Base-by-base conservation (phyloP, 306 rosid genomes). In the Amphicarpaea edgeworthii region DNA sequence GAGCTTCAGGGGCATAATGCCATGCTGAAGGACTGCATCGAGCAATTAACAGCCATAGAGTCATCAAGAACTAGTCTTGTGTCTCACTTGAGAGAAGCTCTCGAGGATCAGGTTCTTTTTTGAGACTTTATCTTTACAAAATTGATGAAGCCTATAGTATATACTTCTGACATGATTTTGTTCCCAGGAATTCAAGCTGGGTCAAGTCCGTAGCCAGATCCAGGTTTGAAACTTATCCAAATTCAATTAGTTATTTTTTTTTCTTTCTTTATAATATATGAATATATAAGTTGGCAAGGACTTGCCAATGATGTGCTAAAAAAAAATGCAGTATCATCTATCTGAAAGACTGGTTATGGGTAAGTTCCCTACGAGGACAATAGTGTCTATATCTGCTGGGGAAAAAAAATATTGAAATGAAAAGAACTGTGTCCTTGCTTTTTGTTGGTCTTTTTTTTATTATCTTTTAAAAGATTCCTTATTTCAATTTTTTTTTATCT, bases 21-120 rank as follows among this genome's bases (percentile, higher is more conserved):
- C 19, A 49, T 86, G 46, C 77, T 96, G 34, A 86, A 83, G 84
- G 91, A 87, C 72, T 96, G 98, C 80, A 86, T 92, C 12, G 93
- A 90, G 72, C 99, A 88, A 72, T 83, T 96, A 73, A 84, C 87
- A 5, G 82, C 89, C 58, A 78, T 89, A 42, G 98, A 92, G 81
- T 87, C 97, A 41, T 85, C 96, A 7, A 92, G 98, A 86, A 86
- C 89, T 40, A 87, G 76, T 74, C 98, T 96, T 43, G 96, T 92
- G 81, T 88, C 93, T 82, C 93, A 89, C 72, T 75, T 96, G 84
- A 88, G 90, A 64, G 97, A 90, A 81, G 96, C 97, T 81, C 95
- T 96, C 63, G 89, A 82, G 73, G 97, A 96, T 87, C 97, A 96
- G 99, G 99, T 96, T 78, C 37, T 47, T 24, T 78, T 77, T 75